phyloP scores from a whole-genome alignment of 306 rosid genomes.

The Vicia villosa region DNA sequence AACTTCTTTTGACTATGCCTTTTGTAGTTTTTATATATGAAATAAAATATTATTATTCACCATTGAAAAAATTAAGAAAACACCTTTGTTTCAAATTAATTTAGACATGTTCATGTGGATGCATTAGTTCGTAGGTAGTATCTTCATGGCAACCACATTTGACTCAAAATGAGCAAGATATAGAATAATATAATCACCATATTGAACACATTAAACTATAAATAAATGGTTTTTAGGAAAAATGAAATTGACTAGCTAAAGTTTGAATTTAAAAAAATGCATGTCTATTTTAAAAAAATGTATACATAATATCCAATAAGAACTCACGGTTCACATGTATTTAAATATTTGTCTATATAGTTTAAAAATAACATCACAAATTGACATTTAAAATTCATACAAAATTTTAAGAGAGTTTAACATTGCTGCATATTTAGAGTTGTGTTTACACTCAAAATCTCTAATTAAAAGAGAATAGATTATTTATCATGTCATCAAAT shows the following conservation, averaged over 20 bases:
- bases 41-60: no score
- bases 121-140: constrained; percentile 40
- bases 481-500: no score
- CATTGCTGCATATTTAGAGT: no score
- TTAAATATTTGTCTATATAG: no score
- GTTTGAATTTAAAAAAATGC: not conserved
- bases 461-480: no score
- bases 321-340: no score
- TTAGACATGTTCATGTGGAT: constrained; percentile 39
- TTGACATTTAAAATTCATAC: no score
- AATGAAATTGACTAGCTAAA: not conserved
- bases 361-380: not conserved
- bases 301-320: not conserved
- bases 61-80: not conserved
- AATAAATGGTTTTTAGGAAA: not conserved
- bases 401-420: no score
- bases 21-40: not conserved
- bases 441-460: no score
- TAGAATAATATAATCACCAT: not conserved
- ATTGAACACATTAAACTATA: not conserved
- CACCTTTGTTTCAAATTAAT: constrained; percentile 33
- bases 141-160: constrained; percentile 52
- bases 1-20: constrained; percentile 55
- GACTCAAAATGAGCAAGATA: constrained; percentile 29
- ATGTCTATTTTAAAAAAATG: not conserved